A percentile compares a stretch with the other conserved stretches of the same genome.
These are phyloP conservation scores for Sedum album DNA, from an alignment of 164 flowering plant genomes.

Conservation along the genomic window DNA sequence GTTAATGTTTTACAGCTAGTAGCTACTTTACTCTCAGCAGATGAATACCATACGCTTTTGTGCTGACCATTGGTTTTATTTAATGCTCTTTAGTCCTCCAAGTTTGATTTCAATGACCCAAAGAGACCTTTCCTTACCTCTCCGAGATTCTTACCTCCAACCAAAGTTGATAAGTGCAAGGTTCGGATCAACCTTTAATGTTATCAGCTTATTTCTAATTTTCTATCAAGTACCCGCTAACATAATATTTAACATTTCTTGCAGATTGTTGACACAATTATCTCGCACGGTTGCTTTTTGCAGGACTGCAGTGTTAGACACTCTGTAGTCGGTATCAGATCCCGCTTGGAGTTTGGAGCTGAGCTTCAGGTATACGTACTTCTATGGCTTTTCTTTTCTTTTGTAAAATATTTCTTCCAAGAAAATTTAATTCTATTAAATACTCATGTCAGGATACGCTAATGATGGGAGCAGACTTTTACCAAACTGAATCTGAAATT, in stretches of 20 bases:
- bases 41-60: background rate
- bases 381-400: too few relatives aligned
- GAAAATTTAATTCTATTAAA: background rate
- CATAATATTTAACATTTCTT: background rate
- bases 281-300: constrained; percentile 84
- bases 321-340: constrained; percentile 70
- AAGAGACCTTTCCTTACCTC: constrained; percentile 73
- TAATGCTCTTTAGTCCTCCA: constrained; percentile 22
- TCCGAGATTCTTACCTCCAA: constrained; percentile 73
- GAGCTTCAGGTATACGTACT: constrained; percentile 49
- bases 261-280: constrained; percentile 68
- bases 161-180: constrained; percentile 59
- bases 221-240: background rate
- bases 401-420: background rate
- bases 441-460: constrained; percentile 48
- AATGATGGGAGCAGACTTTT: constrained; percentile 88
- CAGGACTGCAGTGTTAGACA: constrained; percentile 55
- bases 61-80: background rate
- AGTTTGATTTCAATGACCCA: constrained; percentile 65
- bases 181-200: constrained; percentile 20
- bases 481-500: constrained; percentile 81
- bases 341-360: constrained; percentile 65
- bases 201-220: too few relatives aligned
- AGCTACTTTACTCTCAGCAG: background rate
- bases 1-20: constrained; percentile 18